Percentiles rank a stretch among this genome's conserved stretches.
Evolutionary conservation across 2,329 filamentous ascomycete species (phyloP).

Genomic region (Aspergillus tubingensis): DNA sequence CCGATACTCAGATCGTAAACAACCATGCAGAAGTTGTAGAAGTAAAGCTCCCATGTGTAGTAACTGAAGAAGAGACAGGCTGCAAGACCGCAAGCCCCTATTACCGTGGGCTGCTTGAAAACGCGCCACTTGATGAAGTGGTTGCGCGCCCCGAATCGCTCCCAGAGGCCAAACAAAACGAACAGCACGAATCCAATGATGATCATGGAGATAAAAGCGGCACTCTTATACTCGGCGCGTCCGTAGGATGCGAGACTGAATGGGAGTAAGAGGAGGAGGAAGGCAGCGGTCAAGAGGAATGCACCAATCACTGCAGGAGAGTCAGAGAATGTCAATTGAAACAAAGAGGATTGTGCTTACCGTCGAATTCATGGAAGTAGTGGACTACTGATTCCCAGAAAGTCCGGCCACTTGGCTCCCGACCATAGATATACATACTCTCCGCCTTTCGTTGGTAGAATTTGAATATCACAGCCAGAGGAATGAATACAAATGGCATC

Average conservation of each 20-base stretch:
- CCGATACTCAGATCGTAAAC: slow-evolving; percentile 50
- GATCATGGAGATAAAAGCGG: slow-evolving; percentile 53
- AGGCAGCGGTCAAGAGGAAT: slow-evolving; percentile 61
- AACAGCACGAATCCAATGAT: slow-evolving; percentile 56
- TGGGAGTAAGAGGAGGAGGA: slow-evolving; percentile 66
- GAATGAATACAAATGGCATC: slow-evolving; percentile 57
- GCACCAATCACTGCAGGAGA: slow-evolving; percentile 54
- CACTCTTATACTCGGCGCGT: slow-evolving; percentile 44
- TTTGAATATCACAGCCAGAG: slow-evolving; percentile 58
- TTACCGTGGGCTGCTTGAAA: slow-evolving; percentile 51
- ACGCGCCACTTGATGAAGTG: slow-evolving; percentile 58
- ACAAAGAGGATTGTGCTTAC: slow-evolving; percentile 46
- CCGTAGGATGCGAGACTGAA: slow-evolving; percentile 57
- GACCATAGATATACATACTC: slow-evolving; percentile 54
- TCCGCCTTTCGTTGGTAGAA: slow-evolving; percentile 60
- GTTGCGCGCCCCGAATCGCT: slow-evolving; percentile 53
- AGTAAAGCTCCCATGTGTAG: slow-evolving; percentile 59
- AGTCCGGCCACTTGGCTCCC: slow-evolving; percentile 49
- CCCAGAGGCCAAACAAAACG: slow-evolving; percentile 57
- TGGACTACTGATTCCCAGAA: slow-evolving; percentile 51
- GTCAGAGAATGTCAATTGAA: slow-evolving; percentile 25
- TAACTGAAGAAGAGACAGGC: slow-evolving; percentile 52
- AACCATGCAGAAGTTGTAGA: slow-evolving; percentile 56
- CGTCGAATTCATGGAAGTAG: slow-evolving; percentile 66
- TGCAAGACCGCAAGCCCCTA: slow-evolving; percentile 55